phyloP scores from a whole-genome alignment of 148 eudicot species.

The Rhododendron ovatum region DNA sequence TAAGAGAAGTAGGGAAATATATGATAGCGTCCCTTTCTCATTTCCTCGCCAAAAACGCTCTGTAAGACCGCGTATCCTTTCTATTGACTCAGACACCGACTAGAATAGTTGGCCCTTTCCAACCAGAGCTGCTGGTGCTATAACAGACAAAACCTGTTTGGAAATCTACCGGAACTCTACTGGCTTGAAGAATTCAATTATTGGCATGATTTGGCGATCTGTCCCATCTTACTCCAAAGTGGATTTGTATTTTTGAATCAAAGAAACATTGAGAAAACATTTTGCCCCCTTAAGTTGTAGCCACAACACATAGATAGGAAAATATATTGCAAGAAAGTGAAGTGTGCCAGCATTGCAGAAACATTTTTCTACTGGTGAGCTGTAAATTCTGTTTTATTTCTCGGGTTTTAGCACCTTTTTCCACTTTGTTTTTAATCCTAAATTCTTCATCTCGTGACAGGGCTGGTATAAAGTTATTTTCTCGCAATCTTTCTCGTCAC shows the following conservation, averaged over 20 bases:
- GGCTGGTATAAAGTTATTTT: not conserved
- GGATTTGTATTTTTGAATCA: constrained; percentile 1
- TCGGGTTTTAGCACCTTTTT: not conserved
- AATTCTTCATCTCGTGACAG: not conserved
- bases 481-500: not conserved
- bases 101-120: constrained; percentile 15
- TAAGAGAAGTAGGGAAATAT: constrained; percentile 54
- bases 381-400: constrained; percentile 1
- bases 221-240: constrained; percentile 10
- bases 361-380: not conserved
- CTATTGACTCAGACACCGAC: constrained; percentile 65
- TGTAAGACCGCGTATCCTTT: constrained; percentile 55
- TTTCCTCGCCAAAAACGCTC: constrained; percentile 77
- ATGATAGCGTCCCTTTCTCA: constrained; percentile 59
- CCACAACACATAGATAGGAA: not conserved
- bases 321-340: not conserved
- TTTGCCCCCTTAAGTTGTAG: not conserved
- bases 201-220: not conserved
- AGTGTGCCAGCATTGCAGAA: not conserved
- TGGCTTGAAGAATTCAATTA: not conserved
- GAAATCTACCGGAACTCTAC: not conserved
- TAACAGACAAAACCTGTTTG: not conserved
- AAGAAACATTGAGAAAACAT: not conserved
- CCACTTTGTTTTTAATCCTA: not conserved
- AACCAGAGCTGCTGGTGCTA: not conserved